A percentile compares a stretch with the other conserved stretches of the same genome.
Conservation (phyloP, 306 rosid genomes). For the Ceratonia siliqua region DNA sequence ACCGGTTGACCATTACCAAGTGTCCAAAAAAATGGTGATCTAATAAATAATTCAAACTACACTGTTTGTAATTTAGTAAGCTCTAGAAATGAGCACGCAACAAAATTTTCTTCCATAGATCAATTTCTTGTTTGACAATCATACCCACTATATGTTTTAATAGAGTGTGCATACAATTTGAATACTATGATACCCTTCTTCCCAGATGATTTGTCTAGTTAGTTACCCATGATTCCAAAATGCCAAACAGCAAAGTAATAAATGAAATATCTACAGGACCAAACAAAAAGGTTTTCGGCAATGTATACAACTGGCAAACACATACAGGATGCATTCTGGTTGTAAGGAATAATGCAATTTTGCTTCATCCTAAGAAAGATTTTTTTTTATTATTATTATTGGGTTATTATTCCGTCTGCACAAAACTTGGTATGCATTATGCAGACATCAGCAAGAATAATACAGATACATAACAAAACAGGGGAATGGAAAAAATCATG, state of each 20-base stretch:
- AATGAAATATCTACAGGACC: conserved; percentile 3
- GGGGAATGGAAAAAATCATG: neutral
- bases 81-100: conserved; percentile 10
- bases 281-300: conserved; percentile 12
- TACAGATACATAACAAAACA: neutral
- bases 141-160: neutral
- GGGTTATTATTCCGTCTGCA: neutral
- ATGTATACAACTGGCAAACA: neutral
- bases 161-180: neutral
- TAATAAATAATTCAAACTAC: neutral
- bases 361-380: neutral
- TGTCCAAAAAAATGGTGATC: neutral
- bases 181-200: conserved; percentile 6
- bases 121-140: neutral
- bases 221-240: conserved; percentile 12
- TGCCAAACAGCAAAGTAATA: neutral
- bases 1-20: neutral
- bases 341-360: neutral
- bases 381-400: neutral
- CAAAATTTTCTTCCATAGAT: neutral
- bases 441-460: neutral
- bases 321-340: neutral
- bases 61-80: neutral
- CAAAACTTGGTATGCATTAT: conserved; percentile 1
- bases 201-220: neutral